phyloP scores from a whole-genome alignment of 2,329 filamentous ascomycete species.

The Sporothrix variecibatus region DNA sequence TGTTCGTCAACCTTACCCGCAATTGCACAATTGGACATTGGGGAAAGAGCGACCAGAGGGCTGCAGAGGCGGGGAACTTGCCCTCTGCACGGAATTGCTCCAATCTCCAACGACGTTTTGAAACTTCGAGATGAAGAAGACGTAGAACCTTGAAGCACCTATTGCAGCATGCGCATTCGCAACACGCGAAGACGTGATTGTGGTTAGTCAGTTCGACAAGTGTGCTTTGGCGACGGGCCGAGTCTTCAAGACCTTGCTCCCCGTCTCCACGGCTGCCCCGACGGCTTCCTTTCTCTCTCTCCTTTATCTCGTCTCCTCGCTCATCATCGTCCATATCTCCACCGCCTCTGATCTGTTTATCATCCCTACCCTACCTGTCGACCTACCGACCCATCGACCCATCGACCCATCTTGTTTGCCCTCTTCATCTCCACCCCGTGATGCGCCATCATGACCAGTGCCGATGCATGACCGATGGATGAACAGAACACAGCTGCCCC shows the following conservation, averaged over 20 bases:
- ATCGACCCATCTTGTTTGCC: neutral
- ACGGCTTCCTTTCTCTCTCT: neutral
- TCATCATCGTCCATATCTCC: neutral
- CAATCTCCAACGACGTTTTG: neutral
- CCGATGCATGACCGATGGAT: constrained; percentile 15
- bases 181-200: constrained; percentile 21
- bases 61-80: neutral
- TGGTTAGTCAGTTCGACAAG: neutral
- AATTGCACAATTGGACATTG: constrained; percentile 24
- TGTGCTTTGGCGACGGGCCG: neutral
- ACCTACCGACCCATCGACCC: no score
- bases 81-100: neutral
- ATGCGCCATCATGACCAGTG: constrained; percentile 19
- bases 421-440: neutral
- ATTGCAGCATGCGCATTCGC: neutral
- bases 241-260: constrained; percentile 8
- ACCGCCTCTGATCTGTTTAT: neutral
- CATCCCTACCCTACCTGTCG: neutral
- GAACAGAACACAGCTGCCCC: neutral
- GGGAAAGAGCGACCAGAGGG: neutral
- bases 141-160: neutral
- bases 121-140: neutral
- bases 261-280: neutral
- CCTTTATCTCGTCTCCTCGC: neutral
- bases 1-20: constrained; percentile 24